phyloP scores from a whole-genome alignment of 2,329 filamentous ascomycete species.

The Beauveria rudraprayagi region DNA sequence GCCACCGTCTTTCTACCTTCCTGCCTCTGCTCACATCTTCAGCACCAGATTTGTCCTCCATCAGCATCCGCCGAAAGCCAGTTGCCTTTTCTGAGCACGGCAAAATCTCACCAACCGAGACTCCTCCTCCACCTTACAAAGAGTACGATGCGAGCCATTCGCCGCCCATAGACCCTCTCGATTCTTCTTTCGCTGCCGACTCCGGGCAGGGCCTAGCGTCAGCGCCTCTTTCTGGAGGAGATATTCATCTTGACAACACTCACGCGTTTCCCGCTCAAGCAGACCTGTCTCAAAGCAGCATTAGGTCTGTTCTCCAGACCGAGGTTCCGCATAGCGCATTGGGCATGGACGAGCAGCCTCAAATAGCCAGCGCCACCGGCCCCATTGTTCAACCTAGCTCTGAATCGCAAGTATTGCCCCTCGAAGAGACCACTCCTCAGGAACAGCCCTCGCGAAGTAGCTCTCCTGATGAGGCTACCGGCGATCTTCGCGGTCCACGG shows the following conservation, averaged over 20 bases:
- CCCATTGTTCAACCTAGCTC: neutral
- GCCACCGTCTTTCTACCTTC: conserved; percentile 27
- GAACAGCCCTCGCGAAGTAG: conserved; percentile 2
- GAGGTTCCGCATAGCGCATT: conserved; percentile 2
- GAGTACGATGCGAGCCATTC: conserved; percentile 6
- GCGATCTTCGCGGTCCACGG: conserved; percentile 16
- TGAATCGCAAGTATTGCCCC: neutral
- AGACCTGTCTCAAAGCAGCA: neutral
- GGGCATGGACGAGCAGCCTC: conserved; percentile 3
- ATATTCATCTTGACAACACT: neutral
- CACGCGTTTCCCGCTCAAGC: neutral
- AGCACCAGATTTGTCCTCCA: conserved; percentile 21
- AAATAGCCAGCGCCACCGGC: neutral
- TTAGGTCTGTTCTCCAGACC: conserved; percentile 6
- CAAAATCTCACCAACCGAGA: conserved; percentile 14
- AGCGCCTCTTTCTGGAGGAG: conserved; percentile 2
- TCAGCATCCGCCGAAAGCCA: conserved; percentile 20
- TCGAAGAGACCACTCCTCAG: conserved; percentile 14
- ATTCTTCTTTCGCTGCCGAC: neutral
- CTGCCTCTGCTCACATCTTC: conserved; percentile 30
- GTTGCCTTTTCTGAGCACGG: conserved; percentile 15
- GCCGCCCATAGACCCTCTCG: neutral
- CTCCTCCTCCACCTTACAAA: conserved; percentile 16
- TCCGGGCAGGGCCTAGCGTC: neutral
- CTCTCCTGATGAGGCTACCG: conserved; percentile 6